Conservation (phyloP, 1,284 basidiomycete genomes). For the Apiotrichum sp. region DNA sequence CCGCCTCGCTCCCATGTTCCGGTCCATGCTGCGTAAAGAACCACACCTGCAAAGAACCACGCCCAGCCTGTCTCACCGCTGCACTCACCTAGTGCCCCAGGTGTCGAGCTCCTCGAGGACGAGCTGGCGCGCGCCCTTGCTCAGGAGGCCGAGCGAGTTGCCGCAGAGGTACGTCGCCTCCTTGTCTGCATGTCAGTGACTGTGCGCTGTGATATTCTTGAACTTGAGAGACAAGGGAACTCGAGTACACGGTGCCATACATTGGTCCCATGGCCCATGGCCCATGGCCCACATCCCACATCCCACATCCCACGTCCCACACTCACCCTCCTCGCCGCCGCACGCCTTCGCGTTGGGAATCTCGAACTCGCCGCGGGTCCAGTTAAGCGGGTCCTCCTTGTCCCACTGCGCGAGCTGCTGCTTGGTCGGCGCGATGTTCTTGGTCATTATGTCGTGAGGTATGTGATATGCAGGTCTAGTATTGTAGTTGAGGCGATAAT, state of each 20-base stretch:
- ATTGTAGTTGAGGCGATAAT: no score
- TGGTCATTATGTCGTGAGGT: constrained; percentile 3
- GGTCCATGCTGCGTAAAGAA: no score
- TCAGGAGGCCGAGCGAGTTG: constrained; percentile 84
- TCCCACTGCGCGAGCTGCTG: constrained; percentile 28
- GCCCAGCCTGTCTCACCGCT: no score
- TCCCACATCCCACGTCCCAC: no score
- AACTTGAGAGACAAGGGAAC: neutral
- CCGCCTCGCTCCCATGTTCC: no score
- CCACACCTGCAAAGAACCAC: no score
- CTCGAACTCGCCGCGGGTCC: constrained; percentile 46
- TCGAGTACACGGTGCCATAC: neutral
- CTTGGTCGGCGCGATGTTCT: constrained; percentile 9
- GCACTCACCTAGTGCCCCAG: constrained; percentile 71
- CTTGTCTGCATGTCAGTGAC: constrained; percentile 25
- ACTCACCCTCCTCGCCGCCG: constrained; percentile 41
- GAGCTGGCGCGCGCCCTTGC: constrained; percentile 64
- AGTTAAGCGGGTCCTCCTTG: constrained; percentile 39
- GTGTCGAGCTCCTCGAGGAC: constrained; percentile 77
- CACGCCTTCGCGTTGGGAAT: constrained; percentile 39
- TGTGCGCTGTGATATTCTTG: neutral
- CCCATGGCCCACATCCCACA: no score
- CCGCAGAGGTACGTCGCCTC: constrained; percentile 78
- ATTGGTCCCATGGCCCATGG: no score
- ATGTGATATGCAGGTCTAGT: no score